Percentiles rank a stretch among this genome's conserved stretches.
These are phyloP conservation scores for Starmera stellimalicola DNA, from an alignment of 1,139 yeast genomes.

Conservation along the genomic window DNA sequence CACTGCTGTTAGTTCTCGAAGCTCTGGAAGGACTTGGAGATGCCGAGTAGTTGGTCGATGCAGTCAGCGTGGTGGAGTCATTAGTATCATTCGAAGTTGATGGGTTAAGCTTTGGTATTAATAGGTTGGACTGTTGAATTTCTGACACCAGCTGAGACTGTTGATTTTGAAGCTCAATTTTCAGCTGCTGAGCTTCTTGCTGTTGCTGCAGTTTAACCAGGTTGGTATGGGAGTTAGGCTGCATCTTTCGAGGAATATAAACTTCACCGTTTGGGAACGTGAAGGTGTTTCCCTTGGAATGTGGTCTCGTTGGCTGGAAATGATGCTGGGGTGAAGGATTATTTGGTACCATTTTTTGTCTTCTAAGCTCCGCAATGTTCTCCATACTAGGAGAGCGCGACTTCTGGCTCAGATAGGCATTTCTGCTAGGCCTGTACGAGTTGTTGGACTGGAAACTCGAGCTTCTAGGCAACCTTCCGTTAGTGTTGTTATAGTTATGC, in stretches of 20 bases:
- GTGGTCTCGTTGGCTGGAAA: constrained; percentile 1
- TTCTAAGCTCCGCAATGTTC: neutral
- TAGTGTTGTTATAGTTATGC: no score
- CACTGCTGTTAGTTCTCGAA: constrained; percentile 17
- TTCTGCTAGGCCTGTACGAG: neutral
- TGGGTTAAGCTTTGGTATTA: constrained; percentile 1
- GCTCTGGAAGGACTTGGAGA: constrained; percentile 20
- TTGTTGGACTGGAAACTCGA: neutral
- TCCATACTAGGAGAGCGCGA: neutral
- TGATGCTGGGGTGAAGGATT: constrained; percentile 4
- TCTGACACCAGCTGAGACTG: neutral
- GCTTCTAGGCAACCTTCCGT: neutral
- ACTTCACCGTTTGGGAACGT: constrained; percentile 22
- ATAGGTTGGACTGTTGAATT: neutral
- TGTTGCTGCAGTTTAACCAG: constrained; percentile 1
- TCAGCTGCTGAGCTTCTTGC: neutral
- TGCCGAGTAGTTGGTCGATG: constrained; percentile 9
- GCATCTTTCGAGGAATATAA: constrained; percentile 19
- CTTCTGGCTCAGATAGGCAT: neutral
- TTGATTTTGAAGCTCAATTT: constrained; percentile 1
- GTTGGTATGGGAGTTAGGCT: constrained; percentile 10
- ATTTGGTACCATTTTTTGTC: neutral
- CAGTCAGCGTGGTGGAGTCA: neutral
- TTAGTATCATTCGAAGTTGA: neutral
- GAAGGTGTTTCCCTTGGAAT: constrained; percentile 9